These are phyloP conservation scores for Tetracladium maxilliforme DNA, from an alignment of 2,329 filamentous ascomycete species.

Conservation along the genomic window DNA sequence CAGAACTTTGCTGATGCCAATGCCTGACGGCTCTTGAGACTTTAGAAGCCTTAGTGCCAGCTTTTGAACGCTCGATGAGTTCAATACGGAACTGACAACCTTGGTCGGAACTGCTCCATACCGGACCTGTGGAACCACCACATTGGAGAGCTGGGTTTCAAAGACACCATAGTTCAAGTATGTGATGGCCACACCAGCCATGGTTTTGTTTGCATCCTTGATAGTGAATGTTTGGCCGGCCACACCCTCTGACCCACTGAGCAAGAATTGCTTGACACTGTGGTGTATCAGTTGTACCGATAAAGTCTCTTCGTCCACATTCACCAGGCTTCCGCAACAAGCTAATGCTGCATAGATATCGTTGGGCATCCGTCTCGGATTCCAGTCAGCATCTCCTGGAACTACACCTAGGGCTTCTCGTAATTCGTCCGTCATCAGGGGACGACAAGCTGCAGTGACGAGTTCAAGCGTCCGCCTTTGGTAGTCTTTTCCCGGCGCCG, in stretches of 20 bases:
- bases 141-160: constrained; percentile 6
- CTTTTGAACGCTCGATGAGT: constrained; percentile 4
- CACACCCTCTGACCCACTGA: constrained; percentile 7
- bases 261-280: constrained; percentile 18
- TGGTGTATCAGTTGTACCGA: constrained; percentile 17
- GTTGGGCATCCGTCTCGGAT: constrained; percentile 9
- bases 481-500: constrained; percentile 5
- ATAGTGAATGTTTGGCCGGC: constrained; percentile 4
- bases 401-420: constrained; percentile 21
- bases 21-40: constrained; percentile 2
- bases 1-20: constrained; percentile 4
- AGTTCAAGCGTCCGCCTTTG: constrained; percentile 16
- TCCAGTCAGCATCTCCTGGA: constrained; percentile 14
- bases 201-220: constrained; percentile 5
- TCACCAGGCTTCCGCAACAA: constrained; percentile 18
- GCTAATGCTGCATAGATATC: constrained; percentile 10
- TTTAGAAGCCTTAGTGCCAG: constrained; percentile 6
- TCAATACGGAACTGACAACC: constrained; percentile 9
- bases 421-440: constrained; percentile 17
- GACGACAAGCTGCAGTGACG: constrained; percentile 12
- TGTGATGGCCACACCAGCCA: constrained; percentile 12
- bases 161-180: constrained; percentile 15
- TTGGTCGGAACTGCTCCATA: constrained; percentile 7
- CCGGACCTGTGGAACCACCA: constrained; percentile 7
- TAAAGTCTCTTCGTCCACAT: constrained; percentile 17